phyloP scores from a whole-genome alignment of 2,329 filamentous ascomycete genomes.

The Pyricularia grisea region DNA sequence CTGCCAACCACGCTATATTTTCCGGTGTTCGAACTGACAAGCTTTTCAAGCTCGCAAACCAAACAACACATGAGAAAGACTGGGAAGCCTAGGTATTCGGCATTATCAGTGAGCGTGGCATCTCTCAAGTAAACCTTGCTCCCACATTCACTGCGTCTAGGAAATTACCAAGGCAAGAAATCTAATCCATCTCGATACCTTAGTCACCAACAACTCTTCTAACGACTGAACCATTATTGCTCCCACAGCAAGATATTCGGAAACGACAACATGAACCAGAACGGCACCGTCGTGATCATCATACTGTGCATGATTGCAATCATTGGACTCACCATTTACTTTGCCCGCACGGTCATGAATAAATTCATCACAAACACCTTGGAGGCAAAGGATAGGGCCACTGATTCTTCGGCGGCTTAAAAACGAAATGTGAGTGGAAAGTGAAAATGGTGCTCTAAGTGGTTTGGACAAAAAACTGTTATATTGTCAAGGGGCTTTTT shows the following conservation, averaged over 20 bases:
- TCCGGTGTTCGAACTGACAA: too few species aligned
- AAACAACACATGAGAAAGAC: neutral
- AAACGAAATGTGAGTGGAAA: neutral
- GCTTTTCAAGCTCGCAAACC: neutral
- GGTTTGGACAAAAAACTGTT: neutral
- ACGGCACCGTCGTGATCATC: constrained; percentile 18
- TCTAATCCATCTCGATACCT: neutral
- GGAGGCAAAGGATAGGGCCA: neutral
- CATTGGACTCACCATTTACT: constrained; percentile 13
- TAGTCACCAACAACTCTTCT: neutral
- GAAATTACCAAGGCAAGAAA: neutral
- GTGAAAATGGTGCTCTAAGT: neutral
- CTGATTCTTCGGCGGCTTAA: neutral
- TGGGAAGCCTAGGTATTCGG: neutral
- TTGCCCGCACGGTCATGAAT: constrained; percentile 13
- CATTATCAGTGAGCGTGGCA: neutral
- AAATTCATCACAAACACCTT: constrained; percentile 12
- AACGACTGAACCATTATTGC: neutral
- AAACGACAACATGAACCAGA: constrained; percentile 11
- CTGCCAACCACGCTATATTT: neutral
- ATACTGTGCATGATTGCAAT: constrained; percentile 17
- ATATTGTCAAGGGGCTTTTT: neutral
- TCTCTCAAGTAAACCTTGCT: neutral
- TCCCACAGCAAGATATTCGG: neutral
- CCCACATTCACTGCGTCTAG: neutral